Base-by-base conservation (phyloP, 768 basidiomycete genomes). In the Boletus eberwhitei region DNA sequence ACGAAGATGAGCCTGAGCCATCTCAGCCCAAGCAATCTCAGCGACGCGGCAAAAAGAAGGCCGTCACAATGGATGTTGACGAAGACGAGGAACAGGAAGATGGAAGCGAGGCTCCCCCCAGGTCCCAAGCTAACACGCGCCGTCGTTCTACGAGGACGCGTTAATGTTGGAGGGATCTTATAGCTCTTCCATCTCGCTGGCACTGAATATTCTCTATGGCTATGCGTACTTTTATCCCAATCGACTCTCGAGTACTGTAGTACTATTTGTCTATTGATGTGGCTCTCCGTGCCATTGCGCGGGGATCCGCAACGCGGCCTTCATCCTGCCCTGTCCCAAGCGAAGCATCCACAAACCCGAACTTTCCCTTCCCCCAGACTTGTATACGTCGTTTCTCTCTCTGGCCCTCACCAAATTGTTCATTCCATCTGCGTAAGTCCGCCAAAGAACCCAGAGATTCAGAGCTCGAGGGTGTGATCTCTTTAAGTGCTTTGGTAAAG, bases 331-430 rank as follows among this genome's bases (percentile, higher is more conserved):
- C 59, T 8, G 59, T 26, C 43, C 53, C 65, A 26, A 70, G 62
- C 2, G 64, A 62, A 59, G 76, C 73, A 61, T 85, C 77, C 11
- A 83, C 79, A 70, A 96, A 97, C 19, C 94, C 94, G 69, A 98
- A 98, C 44, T 80, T 79, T 54, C 85, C 91, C 63, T 87, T 91
- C 24, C 94, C 95, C 83, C 94, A 93, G 34, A 88, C 86, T 63
- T 86, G 84, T 63, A 81, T 79, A 36, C 81, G 81, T 63, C 78
- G 85, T 49, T 79, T 82, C 36, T 86, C 82, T 58, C 76, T 80
- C 17, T 81, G 74, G 6, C 92, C 93, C 69, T 96, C 93, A 24
- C 95, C 94, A 70, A 93, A 95, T 67, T 95, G 90, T 44, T 94
- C 89, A 57, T 96, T 94, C 92, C 92, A 95, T 73, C 87, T 88